Evolutionary conservation across 768 basidiomycete genomes (phyloP), one percentile per base, ranked within the genome.

Genomic region (Pleurotus giganteus): DNA sequence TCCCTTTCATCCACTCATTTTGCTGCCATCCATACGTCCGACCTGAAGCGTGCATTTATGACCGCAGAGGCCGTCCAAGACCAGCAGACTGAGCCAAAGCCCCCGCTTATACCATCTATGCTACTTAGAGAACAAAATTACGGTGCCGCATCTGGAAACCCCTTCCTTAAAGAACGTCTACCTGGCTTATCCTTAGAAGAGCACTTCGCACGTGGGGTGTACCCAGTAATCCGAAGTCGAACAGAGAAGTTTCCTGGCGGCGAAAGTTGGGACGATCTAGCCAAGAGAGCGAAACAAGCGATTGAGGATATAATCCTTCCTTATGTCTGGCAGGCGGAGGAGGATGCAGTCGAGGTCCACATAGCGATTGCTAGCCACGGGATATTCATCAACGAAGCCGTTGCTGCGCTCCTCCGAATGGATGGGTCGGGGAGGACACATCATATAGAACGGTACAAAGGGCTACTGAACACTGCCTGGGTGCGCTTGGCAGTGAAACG

Each of bases 341-440:
- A 69, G 39, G 71, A 72, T n/a, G 70, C 72, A 31, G 64, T 56
- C 43, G 63, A 71, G 34, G 59, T 76, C 3, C 79, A 85, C 57
- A 65, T 91, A 23, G 88, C 82, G 1, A 61, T 91, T 34, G 83
- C 90, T 44, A 89, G 89, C 68, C 90, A 93, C 66, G 88, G 91
- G 0, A 60, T 89, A 19, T 85, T 84, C 66, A 86, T 91, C 42
- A 71, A 70, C 24, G 83, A 86, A 67, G 67, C 87, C 12, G 64
- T 89, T 3, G 71, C 73, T 21, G 77, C 78, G 24, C 65, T 90
- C 41, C 58, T 82, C 54, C 74, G 67, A 59, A 72, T 66, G 58
- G 72, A 74, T 57, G 68, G 62, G 60, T 34, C 66, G 55, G 1
- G 62, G 63, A 44, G 60, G 59, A n/a, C 60, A 51, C 47, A 62